Percentiles rank a stretch among this genome's conserved stretches.
These are phyloP conservation scores for Cladosporium sp. DNA, from an alignment of 2,329 filamentous ascomycete species.

Conservation along the genomic window DNA sequence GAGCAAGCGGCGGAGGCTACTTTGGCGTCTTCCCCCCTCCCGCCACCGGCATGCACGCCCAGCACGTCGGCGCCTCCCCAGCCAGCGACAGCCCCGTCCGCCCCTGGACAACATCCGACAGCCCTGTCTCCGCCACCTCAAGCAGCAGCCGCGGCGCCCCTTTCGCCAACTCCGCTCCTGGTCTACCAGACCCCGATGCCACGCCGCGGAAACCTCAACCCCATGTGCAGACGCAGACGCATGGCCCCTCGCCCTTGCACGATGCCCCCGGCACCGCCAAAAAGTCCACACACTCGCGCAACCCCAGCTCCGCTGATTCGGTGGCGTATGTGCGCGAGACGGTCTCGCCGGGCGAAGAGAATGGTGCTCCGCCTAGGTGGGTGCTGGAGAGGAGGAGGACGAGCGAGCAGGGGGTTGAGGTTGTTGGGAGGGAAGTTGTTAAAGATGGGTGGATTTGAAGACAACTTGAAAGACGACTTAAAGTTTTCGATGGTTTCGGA, in stretches of 20 bases:
- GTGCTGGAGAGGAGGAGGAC: conserved; percentile 64
- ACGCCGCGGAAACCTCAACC: conserved; percentile 18
- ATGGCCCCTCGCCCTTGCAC: conserved; percentile 16
- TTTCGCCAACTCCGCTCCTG: not conserved
- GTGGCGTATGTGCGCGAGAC: conserved; percentile 58
- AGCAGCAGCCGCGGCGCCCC: conserved; percentile 13
- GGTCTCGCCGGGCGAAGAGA: conserved; percentile 33
- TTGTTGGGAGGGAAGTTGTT: conserved; percentile 62
- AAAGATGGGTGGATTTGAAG: conserved; percentile 45
- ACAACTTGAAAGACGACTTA: not conserved
- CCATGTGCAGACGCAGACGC: not conserved
- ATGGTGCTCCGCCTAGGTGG: conserved; percentile 58
- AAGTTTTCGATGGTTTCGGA: too few species aligned
- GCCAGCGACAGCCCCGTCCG: conserved; percentile 9
- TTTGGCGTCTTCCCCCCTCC: conserved; percentile 4
- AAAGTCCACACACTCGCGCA: conserved; percentile 26
- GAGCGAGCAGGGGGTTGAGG: conserved; percentile 56
- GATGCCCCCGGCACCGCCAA: conserved; percentile 16
- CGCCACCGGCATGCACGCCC: too few species aligned
- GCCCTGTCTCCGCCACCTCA: not conserved
- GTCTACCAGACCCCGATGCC: conserved; percentile 14
- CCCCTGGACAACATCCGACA: conserved; percentile 1
- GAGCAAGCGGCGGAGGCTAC: conserved; percentile 3
- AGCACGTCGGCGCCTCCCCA: conserved; percentile 1
- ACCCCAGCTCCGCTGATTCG: conserved; percentile 57